Conservation (phyloP, 306 rosid genomes). For the Cajanus cajan region DNA sequence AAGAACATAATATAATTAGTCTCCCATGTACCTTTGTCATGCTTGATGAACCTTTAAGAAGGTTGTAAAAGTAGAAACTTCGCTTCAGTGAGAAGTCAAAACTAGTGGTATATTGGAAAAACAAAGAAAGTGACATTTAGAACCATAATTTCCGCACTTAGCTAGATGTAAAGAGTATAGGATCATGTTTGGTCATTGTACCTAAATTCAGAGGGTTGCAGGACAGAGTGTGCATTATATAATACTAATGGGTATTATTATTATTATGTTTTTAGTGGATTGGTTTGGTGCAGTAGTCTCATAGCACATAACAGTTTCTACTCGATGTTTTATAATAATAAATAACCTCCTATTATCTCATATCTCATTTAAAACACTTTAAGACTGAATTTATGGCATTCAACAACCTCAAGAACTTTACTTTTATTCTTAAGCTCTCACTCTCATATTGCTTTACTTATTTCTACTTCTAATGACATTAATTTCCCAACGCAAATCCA, state of each 20-base stretch:
- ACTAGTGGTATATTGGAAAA: conserved; percentile 1
- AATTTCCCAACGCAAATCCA: not conserved
- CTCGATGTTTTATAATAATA: not conserved
- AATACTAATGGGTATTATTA: not conserved
- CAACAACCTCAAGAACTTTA: not conserved
- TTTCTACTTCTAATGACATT: not conserved
- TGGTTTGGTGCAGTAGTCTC: not conserved
- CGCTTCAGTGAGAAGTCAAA: not conserved
- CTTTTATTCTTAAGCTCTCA: not conserved
- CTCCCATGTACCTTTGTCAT: not conserved
- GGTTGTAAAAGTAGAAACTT: not conserved
- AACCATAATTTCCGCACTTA: not conserved
- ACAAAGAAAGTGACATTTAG: not conserved
- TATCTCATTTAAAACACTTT: not conserved
- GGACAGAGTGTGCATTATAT: not conserved
- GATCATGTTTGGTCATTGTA: not conserved
- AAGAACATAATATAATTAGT: not conserved
- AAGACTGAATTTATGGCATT: not conserved
- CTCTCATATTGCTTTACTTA: not conserved
- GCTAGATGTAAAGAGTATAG: not conserved
- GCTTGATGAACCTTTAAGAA: not conserved
- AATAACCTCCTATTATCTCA: not conserved
- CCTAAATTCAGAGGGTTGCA: not conserved
- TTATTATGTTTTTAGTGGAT: not conserved
- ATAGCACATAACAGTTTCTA: not conserved